A percentile compares a stretch with the other conserved stretches of the same genome.
Evolutionary conservation across 2,329 filamentous ascomycete species (phyloP).

Genomic region (Cladosporium sp.): DNA sequence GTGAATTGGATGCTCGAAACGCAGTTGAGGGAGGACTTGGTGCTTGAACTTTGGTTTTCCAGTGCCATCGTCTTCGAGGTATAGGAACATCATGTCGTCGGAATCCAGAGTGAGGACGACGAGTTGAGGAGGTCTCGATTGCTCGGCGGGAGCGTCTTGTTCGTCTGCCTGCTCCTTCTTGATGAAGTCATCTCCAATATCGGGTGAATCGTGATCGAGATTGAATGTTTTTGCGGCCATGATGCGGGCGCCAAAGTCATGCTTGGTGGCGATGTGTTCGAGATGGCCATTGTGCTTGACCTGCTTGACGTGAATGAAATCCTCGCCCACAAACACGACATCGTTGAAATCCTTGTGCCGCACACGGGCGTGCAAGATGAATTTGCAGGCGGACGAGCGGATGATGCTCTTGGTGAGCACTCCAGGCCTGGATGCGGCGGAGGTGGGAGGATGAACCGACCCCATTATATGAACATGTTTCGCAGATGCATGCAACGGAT

Average conservation of each 20-base stretch:
- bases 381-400: constrained; percentile 68
- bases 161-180: constrained; percentile 19
- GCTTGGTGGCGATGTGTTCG: constrained; percentile 69
- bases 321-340: constrained; percentile 79
- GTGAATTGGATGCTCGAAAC: constrained; percentile 46
- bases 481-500: background rate
- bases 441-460: constrained; percentile 1
- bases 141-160: too few relatives aligned
- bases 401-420: constrained; percentile 74
- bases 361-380: constrained; percentile 74
- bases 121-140: constrained; percentile 63
- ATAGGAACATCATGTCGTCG: constrained; percentile 72
- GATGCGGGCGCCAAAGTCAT: constrained; percentile 74
- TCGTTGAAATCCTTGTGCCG: constrained; percentile 68
- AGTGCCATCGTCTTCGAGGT: constrained; percentile 47
- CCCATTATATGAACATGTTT: constrained; percentile 9
- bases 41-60: constrained; percentile 57
- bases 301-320: constrained; percentile 75
- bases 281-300: constrained; percentile 58
- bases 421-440: constrained; percentile 39
- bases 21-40: constrained; percentile 55
- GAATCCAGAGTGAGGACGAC: constrained; percentile 71
- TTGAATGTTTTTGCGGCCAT: constrained; percentile 71
- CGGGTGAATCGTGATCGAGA: constrained; percentile 35
- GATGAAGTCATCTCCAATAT: constrained; percentile 25